Evolutionary conservation across 2,329 filamentous ascomycete species (phyloP), one percentile per base, ranked within the genome.

Genomic region (Endothia cerciana): DNA sequence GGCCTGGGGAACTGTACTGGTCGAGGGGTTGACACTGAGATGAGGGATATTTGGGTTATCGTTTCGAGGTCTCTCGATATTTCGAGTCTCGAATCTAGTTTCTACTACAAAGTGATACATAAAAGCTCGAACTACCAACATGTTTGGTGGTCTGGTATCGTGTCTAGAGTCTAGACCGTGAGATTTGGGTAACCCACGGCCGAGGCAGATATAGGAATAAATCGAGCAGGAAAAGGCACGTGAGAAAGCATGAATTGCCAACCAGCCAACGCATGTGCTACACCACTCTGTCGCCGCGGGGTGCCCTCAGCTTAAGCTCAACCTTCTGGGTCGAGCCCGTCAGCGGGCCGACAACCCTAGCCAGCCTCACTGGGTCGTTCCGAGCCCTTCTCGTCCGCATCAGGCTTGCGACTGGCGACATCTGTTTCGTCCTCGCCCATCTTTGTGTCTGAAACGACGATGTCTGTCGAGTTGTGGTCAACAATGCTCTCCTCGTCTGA

Each of bases 401-500:
- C 30, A 55, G 6, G 19, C 15, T n/a, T 55, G 51, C 15, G 36
- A 19, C 45, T 7, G 6, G 56, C 56, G 10, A 41, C 25, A n/a
- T 28, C 22, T 38, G 13, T 19, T 17, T 41, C 38, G 25, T 30
- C 22, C 22, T 17, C 6, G 22, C 0, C 56, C 8, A 28, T 41
- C 22, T 30, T 43, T 25, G 36, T n/a, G 30, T 55, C 28, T 22
- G 22, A 45, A 19, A 17, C 56, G 25, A 38, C 5, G 4, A 22
- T 28, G 15, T 60, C 11, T 36, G 13, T 28, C 17, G 51, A 36
- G 3, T 47, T 30, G 17, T n/a, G 15, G 7, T 22, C n/a, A 19
- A n/a, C 13, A n/a, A 55, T 36, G 51, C 51, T n/a, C 15, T 55
- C 28, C 19, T 30, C 51, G 30, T 55, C 51, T 55, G 51, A 30